A percentile compares a stretch with the other conserved stretches of the same genome.
Evolutionary conservation across 345 rosid genomes (phyloP).

Genomic region (Hibiscus trionum): DNA sequence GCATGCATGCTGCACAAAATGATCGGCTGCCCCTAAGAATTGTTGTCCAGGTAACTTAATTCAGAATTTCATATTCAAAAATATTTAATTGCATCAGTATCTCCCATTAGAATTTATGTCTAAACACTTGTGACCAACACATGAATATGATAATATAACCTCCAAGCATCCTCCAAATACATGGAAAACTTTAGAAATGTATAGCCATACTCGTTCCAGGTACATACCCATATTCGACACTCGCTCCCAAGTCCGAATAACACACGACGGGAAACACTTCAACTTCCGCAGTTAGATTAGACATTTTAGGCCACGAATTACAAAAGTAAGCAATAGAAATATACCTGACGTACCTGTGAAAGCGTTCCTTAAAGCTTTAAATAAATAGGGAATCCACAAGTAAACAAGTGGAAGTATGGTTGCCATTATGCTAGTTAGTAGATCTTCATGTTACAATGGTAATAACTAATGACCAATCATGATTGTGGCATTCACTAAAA

Average conservation of each 20-base stretch:
- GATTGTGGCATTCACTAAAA: neutral
- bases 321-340: neutral
- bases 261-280: no score
- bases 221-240: no score
- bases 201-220: no score
- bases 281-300: neutral
- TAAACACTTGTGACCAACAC: neutral
- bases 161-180: no score
- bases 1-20: constrained; percentile 89
- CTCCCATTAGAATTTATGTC: neutral
- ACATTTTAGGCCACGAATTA: neutral
- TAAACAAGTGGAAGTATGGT: neutral
- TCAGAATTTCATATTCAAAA: constrained; percentile 1
- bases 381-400: neutral
- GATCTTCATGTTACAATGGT: neutral
- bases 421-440: neutral
- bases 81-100: neutral
- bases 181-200: no score
- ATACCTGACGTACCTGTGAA: neutral
- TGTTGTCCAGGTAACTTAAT: constrained; percentile 58
- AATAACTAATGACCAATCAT: neutral
- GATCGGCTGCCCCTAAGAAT: constrained; percentile 82
- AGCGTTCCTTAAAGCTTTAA: neutral
- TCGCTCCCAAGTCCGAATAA: neutral
- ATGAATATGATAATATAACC: no score